Base-by-base conservation (phyloP, 129 eudicot genomes). In the Solidago caesia region DNA sequence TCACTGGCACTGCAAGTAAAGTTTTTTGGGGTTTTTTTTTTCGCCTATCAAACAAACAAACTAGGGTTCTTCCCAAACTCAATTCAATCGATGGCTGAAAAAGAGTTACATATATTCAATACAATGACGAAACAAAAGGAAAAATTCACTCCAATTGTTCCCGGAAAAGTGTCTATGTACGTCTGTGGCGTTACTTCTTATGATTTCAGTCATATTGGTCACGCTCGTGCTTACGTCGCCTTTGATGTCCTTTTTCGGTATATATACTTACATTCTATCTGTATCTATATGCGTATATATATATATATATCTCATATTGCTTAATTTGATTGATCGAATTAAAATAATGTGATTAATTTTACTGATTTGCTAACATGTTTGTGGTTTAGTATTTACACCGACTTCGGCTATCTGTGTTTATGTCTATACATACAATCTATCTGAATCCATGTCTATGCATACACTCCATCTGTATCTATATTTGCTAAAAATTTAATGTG, bases 181-280 rank as follows among this genome's bases (percentile, higher is more conserved):
- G 84, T 88, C 13, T 88, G 89, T 68, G 87, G 89, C 42, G 89
- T 85, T 25, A 85, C 93, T 11, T 69, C 89, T 10, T 88, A 88
- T 39, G 90, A 88, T 45, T 76, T 74, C 82, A 85, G 89, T 71
- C 93, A 88, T 60, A 83, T 88, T 29, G 92, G 92, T 47, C 89
- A 87, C 7, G 92, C 92, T 62, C 92, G 92, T 51, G 92, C 89
- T 45, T 87, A 87, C 51, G 85, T 87, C 15, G 92, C 92, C 61
- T 87, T 88, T 58, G 93, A 88, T 67, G 70, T 88, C 7, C 89
- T 88, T 15, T 88, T 74, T 68, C 76, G 93, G 93, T 88, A 76
- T 64, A 29, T 52, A 11, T 51, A 11, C 21, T 1, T 46, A 46
- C 11, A 46, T 46, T 9, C 8, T 56, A 16, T 56, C 29, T 2